Conservation (phyloP, 148 eudicot species). For the Arctostaphylos glauca region DNA sequence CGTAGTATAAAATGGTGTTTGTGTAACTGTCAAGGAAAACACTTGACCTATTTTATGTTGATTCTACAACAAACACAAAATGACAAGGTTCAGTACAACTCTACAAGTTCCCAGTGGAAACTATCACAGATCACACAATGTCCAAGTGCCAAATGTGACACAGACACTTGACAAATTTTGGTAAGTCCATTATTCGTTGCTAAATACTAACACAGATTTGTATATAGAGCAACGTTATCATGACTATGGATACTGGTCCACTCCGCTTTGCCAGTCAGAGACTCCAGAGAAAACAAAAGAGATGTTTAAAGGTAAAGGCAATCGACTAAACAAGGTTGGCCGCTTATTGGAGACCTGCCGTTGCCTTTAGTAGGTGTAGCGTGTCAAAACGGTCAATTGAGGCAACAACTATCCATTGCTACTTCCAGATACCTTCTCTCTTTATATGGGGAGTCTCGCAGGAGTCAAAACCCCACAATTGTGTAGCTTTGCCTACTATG, state of each 20-base stretch:
- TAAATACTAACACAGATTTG: neutral
- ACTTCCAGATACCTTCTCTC: too few species aligned
- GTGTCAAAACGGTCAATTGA: too few species aligned
- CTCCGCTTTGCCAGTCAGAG: neutral
- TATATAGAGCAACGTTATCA: neutral
- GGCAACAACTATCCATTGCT: too few species aligned
- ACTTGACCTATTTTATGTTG: neutral
- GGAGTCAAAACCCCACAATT: too few species aligned
- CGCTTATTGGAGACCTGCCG: neutral
- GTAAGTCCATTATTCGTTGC: neutral
- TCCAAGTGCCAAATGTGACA: neutral
- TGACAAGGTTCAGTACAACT: neutral
- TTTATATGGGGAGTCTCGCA: too few species aligned
- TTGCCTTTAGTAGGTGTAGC: too few species aligned
- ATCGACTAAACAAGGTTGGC: neutral
- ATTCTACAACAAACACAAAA: neutral
- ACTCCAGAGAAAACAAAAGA: neutral
- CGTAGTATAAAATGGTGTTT: neutral
- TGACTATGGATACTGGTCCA: neutral
- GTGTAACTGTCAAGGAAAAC: neutral
- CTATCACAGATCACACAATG: neutral
- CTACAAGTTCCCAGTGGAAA: neutral
- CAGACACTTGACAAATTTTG: neutral
- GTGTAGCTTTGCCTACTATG: too few species aligned
- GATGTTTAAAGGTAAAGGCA: neutral